Conservation (phyloP, 768 basidiomycete species). For the Mycena maculata region DNA sequence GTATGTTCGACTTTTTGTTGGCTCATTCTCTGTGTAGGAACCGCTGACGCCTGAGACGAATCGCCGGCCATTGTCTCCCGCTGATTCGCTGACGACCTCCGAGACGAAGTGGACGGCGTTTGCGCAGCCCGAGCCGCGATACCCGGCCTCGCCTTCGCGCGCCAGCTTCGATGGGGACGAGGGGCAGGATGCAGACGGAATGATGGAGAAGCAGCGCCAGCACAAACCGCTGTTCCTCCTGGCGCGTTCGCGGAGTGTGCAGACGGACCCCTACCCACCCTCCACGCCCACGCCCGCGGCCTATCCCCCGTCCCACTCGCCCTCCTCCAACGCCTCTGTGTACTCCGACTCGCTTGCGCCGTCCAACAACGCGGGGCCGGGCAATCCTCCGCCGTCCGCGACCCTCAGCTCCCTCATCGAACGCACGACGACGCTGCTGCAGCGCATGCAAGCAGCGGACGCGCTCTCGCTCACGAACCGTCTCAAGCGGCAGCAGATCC, state of each 20-base stretch:
- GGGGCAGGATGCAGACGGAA: constrained; percentile 47
- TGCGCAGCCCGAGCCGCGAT: constrained; percentile 41
- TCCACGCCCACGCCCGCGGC: constrained; percentile 61
- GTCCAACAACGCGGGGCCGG: not conserved
- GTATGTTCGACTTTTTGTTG: constrained; percentile 36
- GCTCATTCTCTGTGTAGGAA: constrained; percentile 43
- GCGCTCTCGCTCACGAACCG: constrained; percentile 89
- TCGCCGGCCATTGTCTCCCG: constrained; percentile 57
- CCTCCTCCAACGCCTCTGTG: constrained; percentile 64
- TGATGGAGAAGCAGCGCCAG: constrained; percentile 51
- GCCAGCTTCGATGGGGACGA: constrained; percentile 60
- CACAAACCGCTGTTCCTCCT: constrained; percentile 63
- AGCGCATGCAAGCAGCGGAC: constrained; percentile 75
- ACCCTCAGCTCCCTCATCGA: constrained; percentile 68
- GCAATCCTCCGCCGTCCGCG: constrained; percentile 52
- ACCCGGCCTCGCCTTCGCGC: constrained; percentile 46
- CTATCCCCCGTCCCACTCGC: constrained; percentile 76
- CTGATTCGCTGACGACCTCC: constrained; percentile 49
- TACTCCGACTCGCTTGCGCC: constrained; percentile 29
- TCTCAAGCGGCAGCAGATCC: constrained; percentile 89
- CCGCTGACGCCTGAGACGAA: constrained; percentile 58
- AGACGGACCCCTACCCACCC: constrained; percentile 66
- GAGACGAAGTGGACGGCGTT: constrained; percentile 47
- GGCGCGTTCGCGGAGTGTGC: constrained; percentile 73
- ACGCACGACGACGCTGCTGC: constrained; percentile 56